A percentile compares a stretch with the other conserved stretches of the same genome.
These are phyloP conservation scores for Rhizophora apiculata DNA, from an alignment of 345 rosid species.

Conservation along the genomic window DNA sequence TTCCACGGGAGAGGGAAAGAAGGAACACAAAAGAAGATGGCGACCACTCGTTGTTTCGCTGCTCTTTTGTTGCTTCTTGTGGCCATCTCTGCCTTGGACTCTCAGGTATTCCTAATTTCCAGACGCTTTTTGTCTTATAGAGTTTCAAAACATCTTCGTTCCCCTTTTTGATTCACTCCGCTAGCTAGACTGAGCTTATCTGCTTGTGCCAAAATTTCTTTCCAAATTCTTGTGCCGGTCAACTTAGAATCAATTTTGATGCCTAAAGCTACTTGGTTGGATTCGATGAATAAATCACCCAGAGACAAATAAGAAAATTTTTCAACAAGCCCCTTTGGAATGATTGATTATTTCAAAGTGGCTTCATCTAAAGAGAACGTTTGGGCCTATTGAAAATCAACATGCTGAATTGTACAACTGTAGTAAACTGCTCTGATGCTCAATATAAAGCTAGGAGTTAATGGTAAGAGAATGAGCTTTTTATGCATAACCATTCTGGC, in stretches of 20 bases:
- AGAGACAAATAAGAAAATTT: too few relatives aligned
- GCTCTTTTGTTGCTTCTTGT: constrained; percentile 6
- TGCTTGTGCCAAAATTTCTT: too few relatives aligned
- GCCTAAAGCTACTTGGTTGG: neutral
- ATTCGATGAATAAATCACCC: too few relatives aligned
- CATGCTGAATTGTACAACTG: neutral
- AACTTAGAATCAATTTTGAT: neutral
- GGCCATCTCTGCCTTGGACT: constrained; percentile 1
- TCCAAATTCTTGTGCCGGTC: too few relatives aligned
- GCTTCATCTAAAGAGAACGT: too few relatives aligned
- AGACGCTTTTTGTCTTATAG: neutral
- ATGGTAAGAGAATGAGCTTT: too few relatives aligned
- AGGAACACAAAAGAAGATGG: neutral
- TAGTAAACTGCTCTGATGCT: too few relatives aligned
- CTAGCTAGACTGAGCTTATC: too few relatives aligned
- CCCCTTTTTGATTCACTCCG: too few relatives aligned
- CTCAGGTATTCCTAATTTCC: neutral
- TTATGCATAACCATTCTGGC: neutral
- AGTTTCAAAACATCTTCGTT: neutral
- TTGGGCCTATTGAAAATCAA: neutral
- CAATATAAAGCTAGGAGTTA: too few relatives aligned
- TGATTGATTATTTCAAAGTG: too few relatives aligned
- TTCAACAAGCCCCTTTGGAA: too few relatives aligned
- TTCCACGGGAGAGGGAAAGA: neutral
- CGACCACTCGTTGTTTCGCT: neutral